Conservation (phyloP, 805 yeast genomes). For the Wickerhamiella lipophila region DNA sequence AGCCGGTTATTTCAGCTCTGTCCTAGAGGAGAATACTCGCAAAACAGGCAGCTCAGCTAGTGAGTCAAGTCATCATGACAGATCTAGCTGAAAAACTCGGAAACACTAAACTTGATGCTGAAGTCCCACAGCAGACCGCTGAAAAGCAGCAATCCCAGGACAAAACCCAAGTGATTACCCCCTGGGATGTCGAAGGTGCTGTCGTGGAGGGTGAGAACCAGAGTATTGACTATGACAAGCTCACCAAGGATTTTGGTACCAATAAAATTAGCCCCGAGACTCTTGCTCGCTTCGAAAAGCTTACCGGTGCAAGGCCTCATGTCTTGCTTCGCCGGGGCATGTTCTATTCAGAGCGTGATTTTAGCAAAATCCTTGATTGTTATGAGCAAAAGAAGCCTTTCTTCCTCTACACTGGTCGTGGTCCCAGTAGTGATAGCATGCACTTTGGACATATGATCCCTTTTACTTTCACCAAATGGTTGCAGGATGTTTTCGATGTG, state of each 20-base stretch:
- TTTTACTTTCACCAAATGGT: slow-evolving; percentile 90
- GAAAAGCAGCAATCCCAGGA: slow-evolving; percentile 4
- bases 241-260: slow-evolving; percentile 82
- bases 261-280: slow-evolving; percentile 55
- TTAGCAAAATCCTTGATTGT: slow-evolving; percentile 57
- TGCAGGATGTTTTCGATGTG: slow-evolving; percentile 93
- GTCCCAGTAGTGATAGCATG: slow-evolving; percentile 88
- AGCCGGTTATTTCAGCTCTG: too few species aligned
- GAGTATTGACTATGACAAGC: slow-evolving; percentile 81
- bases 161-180: slow-evolving; percentile 52
- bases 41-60: too few species aligned
- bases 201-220: slow-evolving; percentile 89
- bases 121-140: slow-evolving; percentile 9
- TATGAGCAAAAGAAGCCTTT: slow-evolving; percentile 93
- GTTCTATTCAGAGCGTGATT: slow-evolving; percentile 73
- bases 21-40: too few species aligned
- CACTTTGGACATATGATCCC: slow-evolving; percentile 97
- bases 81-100: slow-evolving; percentile 20
- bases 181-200: slow-evolving; percentile 99
- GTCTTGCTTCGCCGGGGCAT: slow-evolving; percentile 80
- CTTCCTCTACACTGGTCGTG: slow-evolving; percentile 93
- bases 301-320: slow-evolving; percentile 88
- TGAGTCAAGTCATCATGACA: slow-evolving; percentile 13
- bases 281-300: slow-evolving; percentile 56
- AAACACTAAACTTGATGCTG: not conserved